A percentile compares a stretch with the other conserved stretches of the same genome.
phyloP scores from a whole-genome alignment of 1,139 yeast genomes.

The Candida smagusa region DNA sequence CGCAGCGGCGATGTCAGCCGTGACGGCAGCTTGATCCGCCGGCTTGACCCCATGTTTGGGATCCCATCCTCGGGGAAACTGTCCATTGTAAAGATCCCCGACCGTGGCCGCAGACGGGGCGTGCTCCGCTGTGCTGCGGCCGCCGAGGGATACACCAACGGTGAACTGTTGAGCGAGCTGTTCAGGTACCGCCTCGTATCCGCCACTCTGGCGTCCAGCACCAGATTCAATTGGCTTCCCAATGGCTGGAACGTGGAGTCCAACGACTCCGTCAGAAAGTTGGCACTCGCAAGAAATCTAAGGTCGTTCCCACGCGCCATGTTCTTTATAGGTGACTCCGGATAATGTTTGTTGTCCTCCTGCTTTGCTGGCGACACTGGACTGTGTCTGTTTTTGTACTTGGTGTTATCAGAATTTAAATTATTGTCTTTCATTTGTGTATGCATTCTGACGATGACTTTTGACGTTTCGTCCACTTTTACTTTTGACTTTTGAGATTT shows the following conservation, averaged over 20 bases:
- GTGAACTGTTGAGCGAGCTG: constrained; percentile 23
- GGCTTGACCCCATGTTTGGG: constrained; percentile 15
- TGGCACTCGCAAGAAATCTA: constrained; percentile 34
- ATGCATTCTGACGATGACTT: neutral
- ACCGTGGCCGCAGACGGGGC: constrained; percentile 29
- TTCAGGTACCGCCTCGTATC: constrained; percentile 16
- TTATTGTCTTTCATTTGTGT: constrained; percentile 1
- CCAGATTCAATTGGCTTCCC: constrained; percentile 1
- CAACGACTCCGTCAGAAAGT: constrained; percentile 42
- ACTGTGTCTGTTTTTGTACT: neutral
- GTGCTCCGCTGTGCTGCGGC: constrained; percentile 14
- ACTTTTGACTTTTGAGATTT: too few relatives aligned
- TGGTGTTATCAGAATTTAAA: neutral
- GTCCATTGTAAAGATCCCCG: constrained; percentile 34
- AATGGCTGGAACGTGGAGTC: constrained; percentile 3
- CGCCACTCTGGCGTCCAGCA: neutral
- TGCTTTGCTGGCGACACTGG: constrained; percentile 1
- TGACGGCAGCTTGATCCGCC: constrained; percentile 20
- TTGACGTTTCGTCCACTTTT: too few relatives aligned
- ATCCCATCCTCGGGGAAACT: constrained; percentile 28
- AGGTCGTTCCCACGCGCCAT: constrained; percentile 11
- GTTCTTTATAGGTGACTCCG: neutral
- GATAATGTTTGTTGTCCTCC: neutral
- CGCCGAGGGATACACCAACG: constrained; percentile 19
- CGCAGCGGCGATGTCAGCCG: constrained; percentile 34